These are phyloP conservation scores for Calonectria hongkongensis DNA, from an alignment of 2,329 filamentous ascomycete species.

Conservation along the genomic window DNA sequence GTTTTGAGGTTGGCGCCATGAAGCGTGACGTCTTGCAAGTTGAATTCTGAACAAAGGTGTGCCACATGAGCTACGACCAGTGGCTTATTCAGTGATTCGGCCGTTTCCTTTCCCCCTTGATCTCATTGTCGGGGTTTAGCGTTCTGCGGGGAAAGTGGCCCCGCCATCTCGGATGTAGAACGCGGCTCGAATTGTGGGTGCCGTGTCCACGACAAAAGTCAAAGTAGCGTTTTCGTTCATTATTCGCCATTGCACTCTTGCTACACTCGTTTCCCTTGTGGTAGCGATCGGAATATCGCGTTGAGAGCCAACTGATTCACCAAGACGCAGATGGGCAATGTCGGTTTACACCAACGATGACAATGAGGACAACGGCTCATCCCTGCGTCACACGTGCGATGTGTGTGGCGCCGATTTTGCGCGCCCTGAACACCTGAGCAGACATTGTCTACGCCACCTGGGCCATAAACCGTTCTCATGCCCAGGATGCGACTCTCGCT, in stretches of 20 bases:
- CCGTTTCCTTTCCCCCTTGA: not conserved
- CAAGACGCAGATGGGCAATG: not conserved
- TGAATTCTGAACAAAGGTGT: not conserved
- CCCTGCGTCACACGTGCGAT: conserved; percentile 8
- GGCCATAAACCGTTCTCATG: conserved; percentile 16
- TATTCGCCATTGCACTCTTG: not conserved
- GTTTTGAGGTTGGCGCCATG: not conserved
- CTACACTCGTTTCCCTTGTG: not conserved
- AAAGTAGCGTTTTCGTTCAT: not conserved
- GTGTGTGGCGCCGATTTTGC: conserved; percentile 18
- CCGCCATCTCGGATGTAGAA: not conserved
- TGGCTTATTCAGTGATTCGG: not conserved
- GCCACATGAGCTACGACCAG: not conserved
- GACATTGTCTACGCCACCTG: conserved; percentile 10
- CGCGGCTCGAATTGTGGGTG: not conserved
- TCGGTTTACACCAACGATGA: not conserved
- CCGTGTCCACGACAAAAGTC: not conserved
- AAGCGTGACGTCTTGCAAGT: not conserved
- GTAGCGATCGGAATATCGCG: too few relatives aligned
- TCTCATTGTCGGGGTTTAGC: not conserved
- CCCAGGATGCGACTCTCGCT: conserved; percentile 13
- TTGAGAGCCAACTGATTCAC: not conserved
- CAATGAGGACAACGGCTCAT: not conserved
- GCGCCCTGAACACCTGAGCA: conserved; percentile 13
- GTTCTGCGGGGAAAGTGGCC: conserved; percentile 3